A percentile compares a stretch with the other conserved stretches of the same genome.
Conservation (phyloP, 768 basidiomycete genomes). For the Pisolithus orientalis region DNA sequence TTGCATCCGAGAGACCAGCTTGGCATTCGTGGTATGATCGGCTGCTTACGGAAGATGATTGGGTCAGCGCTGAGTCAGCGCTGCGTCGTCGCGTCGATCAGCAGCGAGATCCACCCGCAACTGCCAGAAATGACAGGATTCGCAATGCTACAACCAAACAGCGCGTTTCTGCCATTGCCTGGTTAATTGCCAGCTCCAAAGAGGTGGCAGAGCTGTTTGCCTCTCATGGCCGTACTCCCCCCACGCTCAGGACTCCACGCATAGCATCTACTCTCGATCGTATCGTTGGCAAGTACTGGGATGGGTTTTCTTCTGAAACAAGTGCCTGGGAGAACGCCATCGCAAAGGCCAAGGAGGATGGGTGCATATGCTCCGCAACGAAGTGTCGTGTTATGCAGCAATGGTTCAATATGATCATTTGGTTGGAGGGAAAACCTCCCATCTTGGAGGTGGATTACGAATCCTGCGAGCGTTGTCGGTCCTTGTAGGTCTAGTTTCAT, state of each 20-base stretch:
- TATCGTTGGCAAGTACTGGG: background rate
- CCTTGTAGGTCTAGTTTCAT: background rate
- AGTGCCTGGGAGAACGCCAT: background rate
- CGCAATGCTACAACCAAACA: background rate
- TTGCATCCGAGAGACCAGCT: too few relatives aligned
- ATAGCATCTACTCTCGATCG: background rate
- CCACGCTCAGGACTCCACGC: background rate
- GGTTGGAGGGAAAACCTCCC: background rate
- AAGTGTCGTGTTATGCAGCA: background rate
- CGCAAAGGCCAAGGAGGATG: background rate
- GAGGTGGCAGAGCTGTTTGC: background rate
- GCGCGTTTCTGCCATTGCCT: background rate
- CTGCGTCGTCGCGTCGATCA: too few relatives aligned
- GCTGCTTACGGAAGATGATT: too few relatives aligned
- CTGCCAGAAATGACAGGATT: background rate
- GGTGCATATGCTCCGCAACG: background rate
- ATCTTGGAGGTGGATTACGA: background rate
- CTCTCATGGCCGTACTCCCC: background rate
- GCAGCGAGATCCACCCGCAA: background rate
- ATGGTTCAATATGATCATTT: background rate
- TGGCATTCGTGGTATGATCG: too few relatives aligned
- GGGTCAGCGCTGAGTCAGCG: too few relatives aligned
- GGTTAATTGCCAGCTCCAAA: background rate
- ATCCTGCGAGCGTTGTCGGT: background rate
- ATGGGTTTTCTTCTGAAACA: background rate